Base-by-base conservation (phyloP, 1,284 basidiomycete genomes). In the Cutaneotrichosporon arboriforme region DNA sequence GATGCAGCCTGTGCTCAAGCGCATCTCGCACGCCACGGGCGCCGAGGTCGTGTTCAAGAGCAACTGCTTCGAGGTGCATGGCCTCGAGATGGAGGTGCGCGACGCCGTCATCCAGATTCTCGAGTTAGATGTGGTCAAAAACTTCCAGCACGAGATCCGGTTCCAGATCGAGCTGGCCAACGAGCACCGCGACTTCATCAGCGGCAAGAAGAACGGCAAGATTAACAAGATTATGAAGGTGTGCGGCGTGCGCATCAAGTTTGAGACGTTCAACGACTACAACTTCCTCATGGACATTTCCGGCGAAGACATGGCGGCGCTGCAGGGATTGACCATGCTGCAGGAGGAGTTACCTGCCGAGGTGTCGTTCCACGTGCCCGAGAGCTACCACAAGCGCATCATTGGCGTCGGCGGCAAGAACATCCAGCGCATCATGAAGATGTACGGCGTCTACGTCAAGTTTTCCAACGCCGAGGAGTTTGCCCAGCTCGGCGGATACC, bases 391-490 rank as follows among this genome's bases (percentile, higher is more conserved):
- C 79, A 98, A 98, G 77, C 88, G 96, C 58, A 98, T 98, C 73
- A 99, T 99, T 64, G 94, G 94, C 57, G 94, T 97, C 22, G 94
- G 92, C 40, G 94, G 94, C 31, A 88, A 93, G 69, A 98, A 94
- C 76, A 98, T 99, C 56, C 94, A 98, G 57, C 84, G 91, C 57
- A 98, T 98, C 75, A 99, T 99, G 94, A 97, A 97, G 79, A 93
- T 96, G 75, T 97, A 88, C 67, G 94, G 94, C 31, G 94, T 97
- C 22, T 98, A 97, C 76, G 96, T 99, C 77, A 98, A 98, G 77
- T 98, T 98, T 70, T 93, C 90, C 39, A 98, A 97, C 73, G 91
- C 92, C 7, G 93, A 97, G 64, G 96, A 98, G 74, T 97, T 94
- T 74, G 91, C 91, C 41, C 84, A 87, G 10, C 80, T 96, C 54